Conservation (phyloP, 2,329 filamentous ascomycete species). For the Colletotrichum somersetense region DNA sequence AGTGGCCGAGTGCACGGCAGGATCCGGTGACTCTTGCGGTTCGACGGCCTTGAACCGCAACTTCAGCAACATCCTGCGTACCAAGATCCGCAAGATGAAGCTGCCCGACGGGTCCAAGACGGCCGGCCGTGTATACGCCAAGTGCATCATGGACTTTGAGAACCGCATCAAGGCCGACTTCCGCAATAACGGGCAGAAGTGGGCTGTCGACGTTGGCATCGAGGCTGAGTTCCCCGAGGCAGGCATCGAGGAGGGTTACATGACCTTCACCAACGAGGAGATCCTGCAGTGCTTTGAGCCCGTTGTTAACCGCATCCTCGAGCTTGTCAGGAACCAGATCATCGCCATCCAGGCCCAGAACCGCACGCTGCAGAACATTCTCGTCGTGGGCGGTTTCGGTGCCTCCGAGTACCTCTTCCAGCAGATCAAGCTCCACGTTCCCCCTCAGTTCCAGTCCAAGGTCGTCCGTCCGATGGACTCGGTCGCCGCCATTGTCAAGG, state of each 20-base stretch:
- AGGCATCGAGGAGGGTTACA: conserved; percentile 98
- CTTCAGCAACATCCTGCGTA: conserved; percentile 96
- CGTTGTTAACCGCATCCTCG: conserved; percentile 95
- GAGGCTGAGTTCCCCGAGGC: conserved; percentile 98
- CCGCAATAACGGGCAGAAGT: conserved; percentile 98
- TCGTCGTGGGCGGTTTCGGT: conserved; percentile 98
- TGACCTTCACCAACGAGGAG: conserved; percentile 99
- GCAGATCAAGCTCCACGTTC: conserved; percentile 98
- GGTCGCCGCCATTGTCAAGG: conserved; percentile 97
- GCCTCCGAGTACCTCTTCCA: conserved; percentile 99
- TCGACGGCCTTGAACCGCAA: conserved; percentile 98
- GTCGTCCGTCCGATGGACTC: conserved; percentile 99
- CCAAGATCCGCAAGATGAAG: conserved; percentile 99
- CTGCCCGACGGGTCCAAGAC: conserved; percentile 96
- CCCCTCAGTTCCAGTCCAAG: conserved; percentile 98
- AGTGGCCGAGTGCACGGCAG: conserved; percentile 95
- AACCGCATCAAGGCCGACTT: conserved; percentile 99
- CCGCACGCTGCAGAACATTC: conserved; percentile 90
- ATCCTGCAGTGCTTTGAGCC: conserved; percentile 99
- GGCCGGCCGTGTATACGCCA: conserved; percentile 97
- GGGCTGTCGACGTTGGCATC: conserved; percentile 98
- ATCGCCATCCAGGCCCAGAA: conserved; percentile 99
- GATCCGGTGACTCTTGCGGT: conserved; percentile 96
- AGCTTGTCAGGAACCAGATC: conserved; percentile 97
- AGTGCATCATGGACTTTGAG: conserved; percentile 99